Evolutionary conservation across 352 stramenopile genomes (phyloP), one percentile per base, ranked within the genome.

Genomic region (Phytophthora ohioensis): DNA sequence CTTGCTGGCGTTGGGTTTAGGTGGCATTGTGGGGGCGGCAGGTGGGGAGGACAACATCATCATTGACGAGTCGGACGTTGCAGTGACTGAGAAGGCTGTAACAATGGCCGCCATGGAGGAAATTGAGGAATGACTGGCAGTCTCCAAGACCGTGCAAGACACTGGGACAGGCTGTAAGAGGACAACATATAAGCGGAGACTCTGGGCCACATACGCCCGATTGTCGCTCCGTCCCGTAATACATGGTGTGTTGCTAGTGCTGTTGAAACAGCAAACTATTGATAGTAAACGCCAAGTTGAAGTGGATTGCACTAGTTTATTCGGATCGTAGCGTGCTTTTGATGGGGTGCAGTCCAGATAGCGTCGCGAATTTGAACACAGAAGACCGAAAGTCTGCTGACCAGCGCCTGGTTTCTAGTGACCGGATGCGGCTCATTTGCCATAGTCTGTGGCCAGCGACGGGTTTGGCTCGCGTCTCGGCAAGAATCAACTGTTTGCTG

Each of bases 281-380:
- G 27, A 60, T 46, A 46, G 35, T 5, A 12, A 41, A 39, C n/a
- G 17, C 57, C 9, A 59, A 64, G 51, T 65, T 73, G 54, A 67
- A 66, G 54, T 27, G 43, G 4, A 51, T 17, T 38, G 36, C 48
- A 58, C 70, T 35, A 57, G 30, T 45, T 68, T 38, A 71, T 71
- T 3, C 38, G 49, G 59, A 6, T 45, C 27, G 13, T 32, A 64
- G 51, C 31, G 3, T 21, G 15, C 27, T 32, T 41, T 69, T 68
- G 64, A 51, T 74, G 70, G 60, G 53, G 49, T 48, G 31, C 31
- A 69, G 66, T 75, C 57, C 71, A 75, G 71, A 78, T 71, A 69
- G 43, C 46, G 57, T 41, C 69, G 15, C 42, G 61, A 72, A 70
- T 67, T 67, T 71, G 60, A 65, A 51, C 38, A 65, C 67, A 67